A percentile compares a stretch with the other conserved stretches of the same genome.
These are phyloP conservation scores for Neckera pumila DNA, from an alignment of 225 moss, liverwort and hornwort species.

Conservation along the genomic window DNA sequence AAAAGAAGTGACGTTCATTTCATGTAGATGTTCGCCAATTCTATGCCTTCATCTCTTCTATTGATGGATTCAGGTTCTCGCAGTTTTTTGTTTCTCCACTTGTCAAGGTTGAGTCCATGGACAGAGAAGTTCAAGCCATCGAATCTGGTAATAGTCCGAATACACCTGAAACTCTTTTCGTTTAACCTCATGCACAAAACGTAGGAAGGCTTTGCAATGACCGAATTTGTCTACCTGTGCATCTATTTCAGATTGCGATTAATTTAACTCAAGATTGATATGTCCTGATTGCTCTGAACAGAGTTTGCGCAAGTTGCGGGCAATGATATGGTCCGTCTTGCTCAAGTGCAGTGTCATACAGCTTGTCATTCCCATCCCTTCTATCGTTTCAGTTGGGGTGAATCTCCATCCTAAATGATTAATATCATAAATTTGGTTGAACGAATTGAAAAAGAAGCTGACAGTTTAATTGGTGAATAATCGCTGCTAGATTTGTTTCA, in stretches of 20 bases:
- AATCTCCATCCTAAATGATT: not conserved
- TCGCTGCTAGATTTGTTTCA: not conserved
- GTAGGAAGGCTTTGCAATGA: not conserved
- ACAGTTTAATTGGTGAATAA: not conserved
- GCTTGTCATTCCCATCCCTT: conserved; percentile 31
- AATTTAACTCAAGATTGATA: not conserved
- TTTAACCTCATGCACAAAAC: not conserved
- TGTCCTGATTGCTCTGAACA: conserved; percentile 3
- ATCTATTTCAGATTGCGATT: not conserved
- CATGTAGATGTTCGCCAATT: not conserved
- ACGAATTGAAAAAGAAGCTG: not conserved
- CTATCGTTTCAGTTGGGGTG: conserved; percentile 50
- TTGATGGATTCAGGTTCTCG: conserved; percentile 34
- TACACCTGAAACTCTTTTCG: not conserved
- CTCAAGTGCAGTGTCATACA: conserved; percentile 42
- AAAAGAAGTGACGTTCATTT: not conserved
- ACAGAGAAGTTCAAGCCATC: conserved; percentile 57
- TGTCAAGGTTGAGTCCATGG: conserved; percentile 53
- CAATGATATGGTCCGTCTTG: conserved; percentile 37
- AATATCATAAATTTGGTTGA: not conserved
- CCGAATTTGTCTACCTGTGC: not conserved
- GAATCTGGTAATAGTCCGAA: conserved; percentile 32
- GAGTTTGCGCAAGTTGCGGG: conserved; percentile 45
- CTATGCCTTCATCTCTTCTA: not conserved
- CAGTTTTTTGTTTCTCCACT: conserved; percentile 59